These are phyloP conservation scores for Lycium ferocissimum DNA, from an alignment of 257 asterid species.

Conservation along the genomic window DNA sequence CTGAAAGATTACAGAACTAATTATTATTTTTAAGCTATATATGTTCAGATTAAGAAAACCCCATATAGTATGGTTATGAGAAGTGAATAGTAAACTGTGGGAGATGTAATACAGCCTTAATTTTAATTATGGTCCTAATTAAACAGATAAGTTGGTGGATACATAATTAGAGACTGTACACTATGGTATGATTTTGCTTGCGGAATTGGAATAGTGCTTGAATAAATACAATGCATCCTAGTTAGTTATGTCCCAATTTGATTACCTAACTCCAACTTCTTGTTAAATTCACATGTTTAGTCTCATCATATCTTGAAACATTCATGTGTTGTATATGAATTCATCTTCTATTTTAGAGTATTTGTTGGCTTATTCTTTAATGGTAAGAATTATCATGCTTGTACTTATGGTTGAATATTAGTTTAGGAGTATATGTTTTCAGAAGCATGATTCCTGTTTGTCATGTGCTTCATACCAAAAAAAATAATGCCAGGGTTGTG, in stretches of 20 bases:
- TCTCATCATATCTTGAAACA: constrained; percentile 8
- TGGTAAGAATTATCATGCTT: background rate
- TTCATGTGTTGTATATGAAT: constrained; percentile 18
- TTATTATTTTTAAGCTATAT: too few species aligned
- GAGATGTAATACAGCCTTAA: background rate
- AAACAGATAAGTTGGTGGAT: too few species aligned
- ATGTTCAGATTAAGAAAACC: too few species aligned
- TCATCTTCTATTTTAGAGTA: background rate
- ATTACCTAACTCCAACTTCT: background rate
- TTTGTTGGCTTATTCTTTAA: background rate
- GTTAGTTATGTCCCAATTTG: background rate
- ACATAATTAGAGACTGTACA: too few species aligned
- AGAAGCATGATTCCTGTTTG: too few species aligned
- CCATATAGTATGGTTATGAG: too few species aligned
- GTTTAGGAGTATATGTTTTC: background rate
- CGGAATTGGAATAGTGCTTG: background rate
- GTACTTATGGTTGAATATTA: background rate
- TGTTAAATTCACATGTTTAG: background rate
- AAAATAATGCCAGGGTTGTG: too few species aligned
- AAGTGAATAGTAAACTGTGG: background rate
- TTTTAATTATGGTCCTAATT: too few species aligned
- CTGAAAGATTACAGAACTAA: too few species aligned
- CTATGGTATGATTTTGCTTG: background rate
- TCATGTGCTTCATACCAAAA: too few species aligned
- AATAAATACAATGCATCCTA: background rate